Evolutionary conservation across 2,329 filamentous ascomycete genomes (phyloP), one percentile per base, ranked within the genome.

Genomic region (Venturia nashicola): DNA sequence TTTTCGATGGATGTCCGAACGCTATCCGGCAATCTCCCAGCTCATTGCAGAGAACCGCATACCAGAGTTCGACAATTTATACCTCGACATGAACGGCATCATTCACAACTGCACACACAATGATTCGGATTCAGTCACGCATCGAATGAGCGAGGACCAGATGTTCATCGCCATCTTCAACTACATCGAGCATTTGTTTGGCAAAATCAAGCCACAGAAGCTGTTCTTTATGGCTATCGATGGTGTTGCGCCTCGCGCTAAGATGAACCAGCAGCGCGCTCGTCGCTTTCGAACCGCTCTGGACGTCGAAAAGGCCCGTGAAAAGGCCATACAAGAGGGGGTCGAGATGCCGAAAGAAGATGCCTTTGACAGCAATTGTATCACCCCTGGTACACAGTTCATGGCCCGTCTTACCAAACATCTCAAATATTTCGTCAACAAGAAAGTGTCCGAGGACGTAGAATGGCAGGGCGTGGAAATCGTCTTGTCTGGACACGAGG

Each of bases 91-190:
- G 94, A 99, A 99, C 77, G 94, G 94, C 69, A 99, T 99, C 75
- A 99, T 99, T 72, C 93, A 99, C 77, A 99, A 99, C 76, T 99
- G 94, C 76, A 99, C 94, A 64, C 94, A 99, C 78, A 96, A 94
- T 72, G 93, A 99, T 77, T 88, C 90, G 32, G 92, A 95, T 72
- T 92, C 93, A 73, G 86, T 91, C 4, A 91, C 90, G 1, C 95
- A 95, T 72, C 91, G 94, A 64, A 87, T 97, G 77, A 93, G 88
- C 65, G 95, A 99, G 75, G 93, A 99, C 75, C 90, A 97, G 76
- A 99, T 99, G 94, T 99, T 99, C 74, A 97, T 99, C 69, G 89
- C 91, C 65, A 99, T 99, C 71, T 99, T 99, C 84, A 97, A 97
- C 78, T 99, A 99, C 76, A 99, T 99, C 69, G 94, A 99, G 76